Evolutionary conservation across 2,329 filamentous ascomycete species (phyloP).

Genomic region (Lizonia empirigonia): DNA sequence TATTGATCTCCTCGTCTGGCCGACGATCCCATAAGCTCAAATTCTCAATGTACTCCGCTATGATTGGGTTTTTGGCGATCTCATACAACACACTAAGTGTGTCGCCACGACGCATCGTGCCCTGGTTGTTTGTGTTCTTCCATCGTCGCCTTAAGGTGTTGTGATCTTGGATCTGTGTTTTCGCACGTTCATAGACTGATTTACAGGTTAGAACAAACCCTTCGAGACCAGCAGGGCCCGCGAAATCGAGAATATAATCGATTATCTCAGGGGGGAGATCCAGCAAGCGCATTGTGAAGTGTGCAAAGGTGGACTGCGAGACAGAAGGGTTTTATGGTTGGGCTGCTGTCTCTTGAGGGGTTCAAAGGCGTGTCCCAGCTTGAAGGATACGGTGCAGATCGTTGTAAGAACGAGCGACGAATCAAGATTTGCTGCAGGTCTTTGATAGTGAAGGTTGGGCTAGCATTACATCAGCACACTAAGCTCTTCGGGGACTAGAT

Average conservation of each 20-base stretch:
- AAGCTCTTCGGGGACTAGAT: not conserved
- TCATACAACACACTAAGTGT: slow-evolving; percentile 33
- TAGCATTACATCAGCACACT: slow-evolving; percentile 1
- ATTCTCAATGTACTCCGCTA: slow-evolving; percentile 38
- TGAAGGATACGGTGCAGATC: slow-evolving; percentile 1
- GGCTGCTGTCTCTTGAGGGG: not conserved
- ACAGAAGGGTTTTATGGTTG: not conserved
- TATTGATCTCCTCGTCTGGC: slow-evolving; percentile 5
- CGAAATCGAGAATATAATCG: slow-evolving; percentile 37
- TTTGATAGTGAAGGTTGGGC: not conserved
- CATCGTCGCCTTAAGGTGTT: slow-evolving; percentile 35
- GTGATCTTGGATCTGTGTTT: slow-evolving; percentile 35
- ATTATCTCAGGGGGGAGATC: slow-evolving; percentile 43
- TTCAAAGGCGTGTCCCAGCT: not conserved
- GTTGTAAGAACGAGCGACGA: not conserved
- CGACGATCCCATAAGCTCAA: slow-evolving; percentile 36
- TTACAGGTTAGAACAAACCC: slow-evolving; percentile 40
- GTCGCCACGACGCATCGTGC: slow-evolving; percentile 21
- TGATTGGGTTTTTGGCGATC: slow-evolving; percentile 34
- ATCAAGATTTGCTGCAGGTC: not conserved
- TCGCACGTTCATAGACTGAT: slow-evolving; percentile 33
- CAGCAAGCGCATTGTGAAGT: slow-evolving; percentile 35
- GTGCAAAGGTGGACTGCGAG: not conserved
- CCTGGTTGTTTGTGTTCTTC: slow-evolving; percentile 28
- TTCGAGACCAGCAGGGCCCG: slow-evolving; percentile 36